Conservation (phyloP, 2,329 filamentous ascomycete species). For the Fragosphaeria purpurea region DNA sequence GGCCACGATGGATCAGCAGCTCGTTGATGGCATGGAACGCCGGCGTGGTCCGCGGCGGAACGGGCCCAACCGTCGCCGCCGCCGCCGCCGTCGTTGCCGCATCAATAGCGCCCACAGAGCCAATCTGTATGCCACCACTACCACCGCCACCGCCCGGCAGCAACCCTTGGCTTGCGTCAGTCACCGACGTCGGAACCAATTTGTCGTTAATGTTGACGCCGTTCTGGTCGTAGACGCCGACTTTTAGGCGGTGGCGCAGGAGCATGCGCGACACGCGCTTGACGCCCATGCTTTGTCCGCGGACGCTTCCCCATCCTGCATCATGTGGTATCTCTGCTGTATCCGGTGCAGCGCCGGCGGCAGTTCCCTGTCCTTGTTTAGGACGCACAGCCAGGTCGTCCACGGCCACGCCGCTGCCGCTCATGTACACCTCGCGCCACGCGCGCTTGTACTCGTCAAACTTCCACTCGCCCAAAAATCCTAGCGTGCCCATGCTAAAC, state of each 20-base stretch:
- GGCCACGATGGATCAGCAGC: slow-evolving; percentile 83
- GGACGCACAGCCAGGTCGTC: slow-evolving; percentile 32
- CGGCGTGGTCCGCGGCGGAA: slow-evolving; percentile 18
- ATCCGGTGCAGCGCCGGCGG: slow-evolving; percentile 17
- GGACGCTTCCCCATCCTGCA: slow-evolving; percentile 55
- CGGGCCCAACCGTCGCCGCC: too few relatives aligned
- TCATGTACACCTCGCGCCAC: slow-evolving; percentile 88
- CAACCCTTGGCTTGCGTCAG: neutral
- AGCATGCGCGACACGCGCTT: slow-evolving; percentile 69
- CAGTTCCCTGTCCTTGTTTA: slow-evolving; percentile 22
- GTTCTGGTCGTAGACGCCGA: slow-evolving; percentile 67
- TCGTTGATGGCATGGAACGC: slow-evolving; percentile 78
- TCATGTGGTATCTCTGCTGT: too few relatives aligned
- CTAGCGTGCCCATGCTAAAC: slow-evolving; percentile 94
- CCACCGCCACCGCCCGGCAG: neutral
- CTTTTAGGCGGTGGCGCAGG: slow-evolving; percentile 75
- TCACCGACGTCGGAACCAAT: slow-evolving; percentile 34
- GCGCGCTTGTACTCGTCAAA: slow-evolving; percentile 87
- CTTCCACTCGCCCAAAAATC: slow-evolving; percentile 94
- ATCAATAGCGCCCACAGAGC: too few relatives aligned
- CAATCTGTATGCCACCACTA: too few relatives aligned
- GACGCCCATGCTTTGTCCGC: slow-evolving; percentile 72
- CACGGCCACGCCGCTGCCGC: slow-evolving; percentile 42
- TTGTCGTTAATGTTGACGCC: slow-evolving; percentile 50
- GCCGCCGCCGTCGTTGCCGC: too few relatives aligned